Percentiles rank a stretch among this genome's conserved stretches.
These are phyloP conservation scores for Polygonum aviculare DNA, from an alignment of 148 eudicot genomes.

Conservation along the genomic window DNA sequence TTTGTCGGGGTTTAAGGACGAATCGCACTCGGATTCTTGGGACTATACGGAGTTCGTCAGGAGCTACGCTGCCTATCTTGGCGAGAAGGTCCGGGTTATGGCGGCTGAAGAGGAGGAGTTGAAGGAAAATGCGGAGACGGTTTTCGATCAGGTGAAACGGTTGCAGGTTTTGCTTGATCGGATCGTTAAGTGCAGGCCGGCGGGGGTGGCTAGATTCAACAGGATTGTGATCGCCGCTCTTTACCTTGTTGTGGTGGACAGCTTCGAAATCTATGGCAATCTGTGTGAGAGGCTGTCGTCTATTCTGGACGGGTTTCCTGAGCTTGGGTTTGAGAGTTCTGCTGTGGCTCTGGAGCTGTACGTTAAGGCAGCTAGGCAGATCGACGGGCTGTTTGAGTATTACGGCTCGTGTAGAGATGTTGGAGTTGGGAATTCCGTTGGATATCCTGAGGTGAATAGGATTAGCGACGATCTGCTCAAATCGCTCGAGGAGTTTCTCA, in stretches of 20 bases:
- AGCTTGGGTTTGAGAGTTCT: slow-evolving; percentile 42
- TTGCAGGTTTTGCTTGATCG: slow-evolving; percentile 40
- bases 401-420: slow-evolving; percentile 46
- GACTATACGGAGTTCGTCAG: slow-evolving; percentile 51
- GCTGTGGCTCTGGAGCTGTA: slow-evolving; percentile 44
- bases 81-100: slow-evolving; percentile 25
- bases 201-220: slow-evolving; percentile 28
- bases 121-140: slow-evolving; percentile 23
- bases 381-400: slow-evolving; percentile 42
- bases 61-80: slow-evolving; percentile 44
- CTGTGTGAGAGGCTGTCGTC: slow-evolving; percentile 38
- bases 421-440: slow-evolving; percentile 35
- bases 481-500: slow-evolving; percentile 35
- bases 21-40: slow-evolving; percentile 47
- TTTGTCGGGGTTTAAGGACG: slow-evolving; percentile 48
- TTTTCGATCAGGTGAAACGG: slow-evolving; percentile 34
- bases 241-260: slow-evolving; percentile 44
- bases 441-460: slow-evolving; percentile 49
- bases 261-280: slow-evolving; percentile 46
- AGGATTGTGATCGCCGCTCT: slow-evolving; percentile 37
- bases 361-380: slow-evolving; percentile 39
- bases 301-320: slow-evolving; percentile 34
- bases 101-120: slow-evolving; percentile 14
- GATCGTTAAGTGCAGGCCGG: slow-evolving; percentile 38
- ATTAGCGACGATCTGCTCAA: slow-evolving; percentile 35